A percentile compares a stretch with the other conserved stretches of the same genome.
phyloP scores from a whole-genome alignment of 129 eudicot genomes.

The Helianthus tuberosus region DNA sequence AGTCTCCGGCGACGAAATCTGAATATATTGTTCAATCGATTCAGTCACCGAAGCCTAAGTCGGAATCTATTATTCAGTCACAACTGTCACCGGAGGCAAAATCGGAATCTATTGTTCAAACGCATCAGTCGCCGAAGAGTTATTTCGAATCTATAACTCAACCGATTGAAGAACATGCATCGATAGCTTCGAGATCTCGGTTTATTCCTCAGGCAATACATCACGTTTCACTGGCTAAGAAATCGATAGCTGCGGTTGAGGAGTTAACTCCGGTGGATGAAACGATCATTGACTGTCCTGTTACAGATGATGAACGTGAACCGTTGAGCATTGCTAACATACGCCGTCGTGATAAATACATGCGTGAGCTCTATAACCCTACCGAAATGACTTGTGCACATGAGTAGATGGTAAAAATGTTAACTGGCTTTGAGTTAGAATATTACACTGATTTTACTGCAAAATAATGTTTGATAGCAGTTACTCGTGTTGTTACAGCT shows the following conservation, averaged over 20 bases:
- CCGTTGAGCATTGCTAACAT: slow-evolving; percentile 23
- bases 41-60: no score
- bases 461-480: not conserved
- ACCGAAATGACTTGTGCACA: slow-evolving; percentile 27
- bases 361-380: slow-evolving; percentile 34
- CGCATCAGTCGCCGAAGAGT: not conserved
- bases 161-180: slow-evolving; percentile 26
- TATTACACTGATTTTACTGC: not conserved
- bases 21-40: not conserved
- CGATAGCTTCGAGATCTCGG: slow-evolving; percentile 14
- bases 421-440: slow-evolving; percentile 9
- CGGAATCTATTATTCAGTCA: not conserved
- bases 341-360: slow-evolving; percentile 23
- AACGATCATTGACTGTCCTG: slow-evolving; percentile 26
- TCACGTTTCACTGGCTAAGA: slow-evolving; percentile 27
- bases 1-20: not conserved
- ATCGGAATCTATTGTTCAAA: slow-evolving; percentile 8
- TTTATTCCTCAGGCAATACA: not conserved
- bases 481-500: not conserved
- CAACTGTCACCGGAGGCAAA: not conserved
- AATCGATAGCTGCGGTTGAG: slow-evolving; percentile 11
- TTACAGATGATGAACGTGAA: slow-evolving; percentile 22
- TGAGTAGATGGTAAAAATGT: slow-evolving; percentile 20
- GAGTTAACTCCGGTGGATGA: slow-evolving; percentile 30
- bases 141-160: not conserved